A percentile compares a stretch with the other conserved stretches of the same genome.
These are phyloP conservation scores for Botrytis sinoallii DNA, from an alignment of 2,329 filamentous ascomycete species.

Conservation along the genomic window DNA sequence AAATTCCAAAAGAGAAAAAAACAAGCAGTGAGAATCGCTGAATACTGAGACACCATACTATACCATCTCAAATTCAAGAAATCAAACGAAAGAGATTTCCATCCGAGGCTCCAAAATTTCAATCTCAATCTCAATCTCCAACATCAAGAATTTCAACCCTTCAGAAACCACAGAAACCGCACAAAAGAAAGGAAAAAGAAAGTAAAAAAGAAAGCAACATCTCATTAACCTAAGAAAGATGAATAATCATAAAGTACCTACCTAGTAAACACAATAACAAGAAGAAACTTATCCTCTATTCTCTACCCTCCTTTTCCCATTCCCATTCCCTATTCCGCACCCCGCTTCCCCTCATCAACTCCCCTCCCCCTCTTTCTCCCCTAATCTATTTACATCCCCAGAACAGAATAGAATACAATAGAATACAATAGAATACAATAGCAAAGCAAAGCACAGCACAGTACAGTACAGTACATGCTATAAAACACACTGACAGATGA, in stretches of 20 bases:
- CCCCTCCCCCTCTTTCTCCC: no score
- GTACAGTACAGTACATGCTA: neutral
- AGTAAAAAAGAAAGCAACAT: rapidly evolving
- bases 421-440: no score
- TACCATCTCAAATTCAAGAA: neutral
- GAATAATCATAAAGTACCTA: neutral
- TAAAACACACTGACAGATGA: neutral
- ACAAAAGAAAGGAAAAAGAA: neutral
- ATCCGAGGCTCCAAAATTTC: neutral
- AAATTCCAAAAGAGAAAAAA: neutral
- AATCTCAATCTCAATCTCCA: neutral
- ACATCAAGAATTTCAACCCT: neutral
- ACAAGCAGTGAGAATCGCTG: neutral
- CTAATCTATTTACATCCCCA: neutral
- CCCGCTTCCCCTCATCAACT: no score
- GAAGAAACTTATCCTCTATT: neutral
- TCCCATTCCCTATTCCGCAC: neutral
- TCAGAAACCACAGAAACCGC: neutral
- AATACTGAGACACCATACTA: neutral
- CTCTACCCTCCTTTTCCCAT: neutral
- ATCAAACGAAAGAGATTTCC: neutral
- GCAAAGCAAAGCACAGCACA: neutral
- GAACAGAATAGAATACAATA: no score
- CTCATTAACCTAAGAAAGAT: neutral
- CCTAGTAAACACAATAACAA: neutral